These are phyloP conservation scores for Aphanomyces invadans DNA, from an alignment of 352 stramenopile species.

Conservation along the genomic window DNA sequence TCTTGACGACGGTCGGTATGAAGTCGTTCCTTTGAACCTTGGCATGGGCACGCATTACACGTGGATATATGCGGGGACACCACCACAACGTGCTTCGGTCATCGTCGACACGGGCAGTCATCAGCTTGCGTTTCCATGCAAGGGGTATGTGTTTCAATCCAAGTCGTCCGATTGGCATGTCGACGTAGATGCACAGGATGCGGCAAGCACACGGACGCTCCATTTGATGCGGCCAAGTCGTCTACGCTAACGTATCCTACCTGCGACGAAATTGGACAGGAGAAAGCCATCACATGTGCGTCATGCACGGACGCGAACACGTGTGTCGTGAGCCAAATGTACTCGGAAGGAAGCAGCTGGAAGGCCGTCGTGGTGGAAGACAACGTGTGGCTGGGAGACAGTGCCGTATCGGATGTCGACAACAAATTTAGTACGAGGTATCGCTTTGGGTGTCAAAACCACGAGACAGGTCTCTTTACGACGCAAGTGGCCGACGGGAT, in stretches of 20 bases:
- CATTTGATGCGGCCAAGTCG: conserved; percentile 51
- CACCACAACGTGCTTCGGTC: conserved; percentile 70
- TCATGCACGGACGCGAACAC: conserved; percentile 30
- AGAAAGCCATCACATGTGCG: conserved; percentile 51
- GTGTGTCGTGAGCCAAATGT: conserved; percentile 50
- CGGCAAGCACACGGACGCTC: conserved; percentile 62
- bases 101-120: conserved; percentile 76
- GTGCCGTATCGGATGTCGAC: conserved; percentile 34
- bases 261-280: conserved; percentile 28
- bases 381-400: conserved; percentile 60
- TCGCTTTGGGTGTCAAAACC: conserved; percentile 67
- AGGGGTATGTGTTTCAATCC: conserved; percentile 34
- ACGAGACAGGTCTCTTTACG: conserved; percentile 72
- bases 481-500: conserved; percentile 76
- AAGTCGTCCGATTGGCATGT: too few relatives aligned
- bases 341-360: conserved; percentile 82
- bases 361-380: conserved; percentile 71
- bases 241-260: conserved; percentile 65
- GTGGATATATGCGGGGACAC: conserved; percentile 73
- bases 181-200: conserved; percentile 51
- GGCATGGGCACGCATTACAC: conserved; percentile 78
- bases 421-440: conserved; percentile 58
- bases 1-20: conserved; percentile 28
- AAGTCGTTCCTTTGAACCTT: conserved; percentile 55
- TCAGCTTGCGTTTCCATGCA: conserved; percentile 76